These are phyloP conservation scores for Postia placenta DNA, from an alignment of 768 basidiomycete genomes.

Conservation along the genomic window DNA sequence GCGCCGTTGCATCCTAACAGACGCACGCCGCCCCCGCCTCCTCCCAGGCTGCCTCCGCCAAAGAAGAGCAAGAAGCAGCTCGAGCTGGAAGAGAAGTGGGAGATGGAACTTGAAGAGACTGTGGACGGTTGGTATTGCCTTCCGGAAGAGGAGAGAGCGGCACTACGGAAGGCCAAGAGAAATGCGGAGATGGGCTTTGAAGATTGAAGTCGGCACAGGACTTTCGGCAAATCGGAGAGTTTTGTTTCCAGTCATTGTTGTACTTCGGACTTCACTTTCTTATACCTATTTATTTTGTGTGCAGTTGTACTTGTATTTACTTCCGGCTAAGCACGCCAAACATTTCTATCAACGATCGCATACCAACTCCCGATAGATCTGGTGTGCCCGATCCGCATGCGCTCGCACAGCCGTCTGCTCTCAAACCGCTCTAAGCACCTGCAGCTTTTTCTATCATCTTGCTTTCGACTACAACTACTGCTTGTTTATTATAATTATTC, in stretches of 20 bases:
- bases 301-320: too few species aligned
- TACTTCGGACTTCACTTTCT: too few species aligned
- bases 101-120: slow-evolving; percentile 70
- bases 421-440: too few species aligned
- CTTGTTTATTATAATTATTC: neutral
- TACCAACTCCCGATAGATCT: neutral
- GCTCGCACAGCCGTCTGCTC: slow-evolving; percentile 2
- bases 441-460: neutral
- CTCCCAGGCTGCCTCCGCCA: slow-evolving; percentile 61
- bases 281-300: too few species aligned
- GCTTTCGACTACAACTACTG: slow-evolving; percentile 1
- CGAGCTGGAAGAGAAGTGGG: slow-evolving; percentile 72
- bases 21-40: slow-evolving; percentile 66
- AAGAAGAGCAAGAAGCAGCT: slow-evolving; percentile 80
- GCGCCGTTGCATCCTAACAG: slow-evolving; percentile 74
- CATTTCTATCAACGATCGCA: too few species aligned
- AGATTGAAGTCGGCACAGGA: slow-evolving; percentile 22
- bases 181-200: slow-evolving; percentile 51
- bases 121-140: slow-evolving; percentile 52
- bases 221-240: too few species aligned
- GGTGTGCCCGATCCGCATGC: neutral
- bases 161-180: slow-evolving; percentile 52
- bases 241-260: too few species aligned
- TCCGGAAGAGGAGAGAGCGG: slow-evolving; percentile 29
- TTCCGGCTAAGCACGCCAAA: too few species aligned